Percentiles rank a stretch among this genome's conserved stretches.
Evolutionary conservation across 2,329 filamentous ascomycete genomes (phyloP).

Genomic region (Venturia effusa): DNA sequence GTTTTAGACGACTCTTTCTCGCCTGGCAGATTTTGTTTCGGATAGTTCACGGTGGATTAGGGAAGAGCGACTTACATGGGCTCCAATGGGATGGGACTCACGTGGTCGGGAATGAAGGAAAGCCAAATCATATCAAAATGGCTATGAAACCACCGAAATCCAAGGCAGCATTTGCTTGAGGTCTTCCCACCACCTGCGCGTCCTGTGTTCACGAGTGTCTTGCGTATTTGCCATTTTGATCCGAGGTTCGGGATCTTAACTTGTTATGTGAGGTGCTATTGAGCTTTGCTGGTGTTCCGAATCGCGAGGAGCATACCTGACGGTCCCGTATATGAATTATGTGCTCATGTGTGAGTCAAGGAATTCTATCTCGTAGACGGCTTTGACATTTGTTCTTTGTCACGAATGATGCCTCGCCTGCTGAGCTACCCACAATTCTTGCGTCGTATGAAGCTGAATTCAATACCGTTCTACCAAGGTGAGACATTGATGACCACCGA

Average conservation of each 20-base stretch:
- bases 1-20: constrained; percentile 52
- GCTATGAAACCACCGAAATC: constrained; percentile 1
- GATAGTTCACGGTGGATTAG: constrained; percentile 6
- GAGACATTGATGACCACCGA: too few relatives aligned
- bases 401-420: too few relatives aligned
- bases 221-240: not conserved
- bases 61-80: not conserved
- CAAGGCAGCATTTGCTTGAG: not conserved
- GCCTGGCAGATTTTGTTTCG: constrained; percentile 3
- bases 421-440: too few relatives aligned
- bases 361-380: too few relatives aligned
- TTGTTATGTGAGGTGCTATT: not conserved
- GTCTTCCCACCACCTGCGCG: not conserved
- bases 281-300: not conserved
- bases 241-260: not conserved
- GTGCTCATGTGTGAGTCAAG: too few relatives aligned
- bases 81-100: not conserved
- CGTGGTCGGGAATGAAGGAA: not conserved
- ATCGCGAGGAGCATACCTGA: not conserved
- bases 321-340: not conserved
- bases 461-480: too few relatives aligned
- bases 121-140: not conserved
- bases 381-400: too few relatives aligned
- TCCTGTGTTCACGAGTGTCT: not conserved
- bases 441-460: too few relatives aligned